Evolutionary conservation across 2,329 filamentous ascomycete genomes (phyloP), one percentile per base, ranked within the genome.

Genomic region (Grosmannia huntii): DNA sequence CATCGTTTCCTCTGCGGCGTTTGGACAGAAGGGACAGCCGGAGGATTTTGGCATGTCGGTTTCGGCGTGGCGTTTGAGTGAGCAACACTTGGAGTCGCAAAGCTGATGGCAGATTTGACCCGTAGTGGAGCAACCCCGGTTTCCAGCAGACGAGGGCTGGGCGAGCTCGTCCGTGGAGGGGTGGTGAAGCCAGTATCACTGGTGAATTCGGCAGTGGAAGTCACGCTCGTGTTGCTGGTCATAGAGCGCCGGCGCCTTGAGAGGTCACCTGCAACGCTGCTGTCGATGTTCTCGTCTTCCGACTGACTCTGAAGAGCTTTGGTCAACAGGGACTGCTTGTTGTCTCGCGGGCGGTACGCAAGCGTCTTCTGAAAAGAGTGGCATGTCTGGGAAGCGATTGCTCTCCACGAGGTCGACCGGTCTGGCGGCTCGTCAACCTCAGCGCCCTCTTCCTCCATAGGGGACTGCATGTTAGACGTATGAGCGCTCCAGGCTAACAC

Each of bases 341-440:
- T 81, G 57, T 81, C 77, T 36, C 70, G 74, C 38, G 78, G 71
- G 46, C 74, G 72, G 66, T 75, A 74, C 57, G 78, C 73, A 54
- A 68, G 68, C 56, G 72, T 76, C 70, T 74, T 76, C 66, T 71
- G 71, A 68, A 75, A 83, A 70, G 73, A 64, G 64, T 68, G 64
- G 56, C 66, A 61, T 21, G 28, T 6, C 7, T 3, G 46, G 2
- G 27, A 21, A 2, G 46, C 5, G 4, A 61, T 66, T 52, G 63
- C 25, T 28, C 65, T 54, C 64, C 66, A 27, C 58, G 55, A 36
- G 60, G 59, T 5, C 28, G 58, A 67, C 72, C 67, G 55, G 73
- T 96, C 91, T 66, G 91, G 90, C 55, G 91, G 91, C 71, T 97
- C 92, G 71, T 97, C 92, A 55, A 85, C 79, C 66, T 96, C 92